phyloP scores from a whole-genome alignment of 148 eudicot genomes.

The Hydrangea macrophylla region DNA sequence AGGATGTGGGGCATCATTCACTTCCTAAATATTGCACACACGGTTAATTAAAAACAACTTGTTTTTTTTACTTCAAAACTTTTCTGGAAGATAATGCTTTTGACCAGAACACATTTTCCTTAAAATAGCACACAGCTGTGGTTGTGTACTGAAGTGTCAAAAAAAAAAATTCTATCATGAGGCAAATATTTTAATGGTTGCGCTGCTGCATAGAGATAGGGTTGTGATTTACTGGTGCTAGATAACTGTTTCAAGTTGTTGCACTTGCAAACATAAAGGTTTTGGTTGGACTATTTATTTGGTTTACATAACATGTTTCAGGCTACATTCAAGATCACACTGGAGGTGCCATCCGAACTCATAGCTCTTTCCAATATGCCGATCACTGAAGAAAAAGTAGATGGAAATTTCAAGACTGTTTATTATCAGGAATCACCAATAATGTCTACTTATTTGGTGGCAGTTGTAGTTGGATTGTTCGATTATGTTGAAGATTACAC shows the following conservation, averaged over 20 bases:
- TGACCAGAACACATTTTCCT: neutral
- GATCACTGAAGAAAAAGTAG: constrained; percentile 57
- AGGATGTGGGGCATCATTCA: neutral
- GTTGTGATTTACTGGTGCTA: neutral
- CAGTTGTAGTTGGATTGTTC: constrained; percentile 83
- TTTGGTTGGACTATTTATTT: neutral
- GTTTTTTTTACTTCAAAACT: neutral
- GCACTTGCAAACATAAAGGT: neutral
- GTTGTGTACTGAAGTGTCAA: neutral
- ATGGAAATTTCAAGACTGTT: constrained; percentile 69
- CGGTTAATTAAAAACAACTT: neutral
- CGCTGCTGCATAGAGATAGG: neutral
- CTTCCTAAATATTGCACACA: neutral
- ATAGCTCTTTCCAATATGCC: constrained; percentile 98
- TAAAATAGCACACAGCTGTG: neutral
- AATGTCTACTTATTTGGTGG: constrained; percentile 94
- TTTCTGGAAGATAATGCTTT: neutral
- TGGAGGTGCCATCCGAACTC: constrained; percentile 83
- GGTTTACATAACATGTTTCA: constrained; percentile 19
- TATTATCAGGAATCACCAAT: constrained; percentile 82
- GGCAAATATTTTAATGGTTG: neutral
- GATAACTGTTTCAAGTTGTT: neutral
- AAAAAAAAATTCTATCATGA: neutral
- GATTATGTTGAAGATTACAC: constrained; percentile 88
- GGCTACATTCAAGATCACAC: constrained; percentile 91